Evolutionary conservation across 441 rosid species (phyloP), one percentile per base, ranked within the genome.

Genomic region (Mallotus repandus): DNA sequence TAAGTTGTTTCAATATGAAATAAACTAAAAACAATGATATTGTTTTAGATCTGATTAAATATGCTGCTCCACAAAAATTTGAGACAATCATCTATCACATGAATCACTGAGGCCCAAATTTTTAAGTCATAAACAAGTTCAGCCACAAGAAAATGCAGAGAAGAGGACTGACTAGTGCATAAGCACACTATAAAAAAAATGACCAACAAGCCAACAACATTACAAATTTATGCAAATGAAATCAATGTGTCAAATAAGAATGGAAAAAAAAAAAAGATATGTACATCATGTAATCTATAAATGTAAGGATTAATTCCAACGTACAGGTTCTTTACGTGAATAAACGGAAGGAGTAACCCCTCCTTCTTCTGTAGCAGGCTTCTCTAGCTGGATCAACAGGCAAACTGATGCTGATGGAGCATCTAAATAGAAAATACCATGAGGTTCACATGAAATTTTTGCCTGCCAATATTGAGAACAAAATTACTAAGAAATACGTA

Each of bases 281-380:
- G 35, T 5, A 58, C 9, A 49, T 15, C 22, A 48, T 46, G 18
- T 19, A 78, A 73, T 38, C 77, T 56, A 64, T 72, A 67, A 62
- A 11, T 60, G 46, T 12, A 71, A n/a, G 29, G 48, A 64, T 49
- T 43, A 49, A 65, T 25, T 43, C n/a, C 69, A 70, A 85, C 94
- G 77, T 96, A 96, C 99, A 72, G 97, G 97, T 73, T 96, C 98
- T 90, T 94, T 96, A 71, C 98, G 98, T 77, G 98, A 96, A 86
- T 96, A 96, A 82, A 91, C 98, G 12, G 98, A 94, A 50, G 99
- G 87, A 77, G 91, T 84, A 79, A 94, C 91, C 65, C 98, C 98
- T 54, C 94, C 92, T 80, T 96, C 99, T 85, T 96, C 98, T 4
- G 98, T 84, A 64, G 95, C 97, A 78, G 97, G 89, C 85, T 91